These are phyloP conservation scores for Penicillium paxilli DNA, from an alignment of 495 filamentous ascomycete genomes.

Conservation along the genomic window DNA sequence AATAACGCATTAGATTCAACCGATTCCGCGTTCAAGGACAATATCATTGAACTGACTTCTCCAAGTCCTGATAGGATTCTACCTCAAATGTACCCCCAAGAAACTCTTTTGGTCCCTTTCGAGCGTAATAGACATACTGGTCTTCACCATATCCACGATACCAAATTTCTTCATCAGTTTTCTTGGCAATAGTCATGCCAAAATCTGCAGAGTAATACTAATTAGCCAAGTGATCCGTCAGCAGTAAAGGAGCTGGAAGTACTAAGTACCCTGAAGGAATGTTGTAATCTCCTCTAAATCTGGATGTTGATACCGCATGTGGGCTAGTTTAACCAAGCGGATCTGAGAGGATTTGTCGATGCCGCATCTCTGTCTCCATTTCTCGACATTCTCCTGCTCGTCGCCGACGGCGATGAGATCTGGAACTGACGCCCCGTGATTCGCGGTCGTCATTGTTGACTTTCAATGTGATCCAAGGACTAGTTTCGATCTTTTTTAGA, in stretches of 20 bases:
- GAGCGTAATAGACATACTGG: conserved; percentile 55
- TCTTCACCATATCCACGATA: conserved; percentile 62
- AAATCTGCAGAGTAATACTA: conserved; percentile 51
- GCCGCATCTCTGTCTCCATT: conserved; percentile 35
- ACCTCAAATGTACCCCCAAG: conserved; percentile 56
- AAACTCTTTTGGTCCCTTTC: conserved; percentile 51
- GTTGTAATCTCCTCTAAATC: conserved; percentile 42
- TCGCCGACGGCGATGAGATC: conserved; percentile 37
- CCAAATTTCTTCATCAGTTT: conserved; percentile 50
- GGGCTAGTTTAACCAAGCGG: conserved; percentile 39
- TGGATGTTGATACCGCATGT: conserved; percentile 54
- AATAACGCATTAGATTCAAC: not conserved
- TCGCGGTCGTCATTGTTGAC: conserved; percentile 22
- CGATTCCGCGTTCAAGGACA: not conserved
- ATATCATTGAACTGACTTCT: conserved; percentile 20
- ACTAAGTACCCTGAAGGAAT: conserved; percentile 31
- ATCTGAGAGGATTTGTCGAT: conserved; percentile 40
- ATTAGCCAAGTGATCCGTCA: not conserved
- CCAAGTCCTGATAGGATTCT: conserved; percentile 56
- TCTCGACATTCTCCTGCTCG: conserved; percentile 23
- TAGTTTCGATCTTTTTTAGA: too few species aligned
- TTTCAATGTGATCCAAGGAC: too few species aligned
- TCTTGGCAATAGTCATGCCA: conserved; percentile 50
- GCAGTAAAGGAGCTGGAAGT: too few species aligned
- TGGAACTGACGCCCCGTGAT: conserved; percentile 36